These are phyloP conservation scores for Austropuccinia psidii DNA, from an alignment of 1,284 basidiomycete species.

Conservation along the genomic window DNA sequence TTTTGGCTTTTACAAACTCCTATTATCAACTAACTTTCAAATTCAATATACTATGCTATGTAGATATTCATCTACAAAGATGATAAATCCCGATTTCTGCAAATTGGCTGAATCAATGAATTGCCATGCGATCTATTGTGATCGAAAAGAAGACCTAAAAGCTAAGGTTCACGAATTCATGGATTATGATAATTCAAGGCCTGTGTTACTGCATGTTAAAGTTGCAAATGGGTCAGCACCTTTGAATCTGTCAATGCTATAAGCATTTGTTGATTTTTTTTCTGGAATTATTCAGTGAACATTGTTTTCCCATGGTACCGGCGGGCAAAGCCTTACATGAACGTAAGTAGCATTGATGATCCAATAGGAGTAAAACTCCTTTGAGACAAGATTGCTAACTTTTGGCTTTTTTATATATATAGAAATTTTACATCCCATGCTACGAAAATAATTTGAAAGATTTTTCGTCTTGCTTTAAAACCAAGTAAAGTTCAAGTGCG, in stretches of 20 bases:
- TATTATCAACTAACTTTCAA: background rate
- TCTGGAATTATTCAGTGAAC: conserved; percentile 5
- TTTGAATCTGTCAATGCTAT: conserved; percentile 12
- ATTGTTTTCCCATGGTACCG: conserved; percentile 56
- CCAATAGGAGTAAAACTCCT: conserved; percentile 28
- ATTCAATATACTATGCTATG: background rate
- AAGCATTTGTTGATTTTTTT: background rate
- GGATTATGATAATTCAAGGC: conserved; percentile 78
- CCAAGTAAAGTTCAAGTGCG: background rate
- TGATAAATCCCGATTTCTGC: conserved; percentile 49
- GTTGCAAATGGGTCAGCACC: conserved; percentile 72
- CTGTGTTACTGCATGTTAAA: conserved; percentile 81
- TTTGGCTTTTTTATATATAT: background rate
- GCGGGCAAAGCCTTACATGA: conserved; percentile 88
- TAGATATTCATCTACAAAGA: conserved; percentile 46
- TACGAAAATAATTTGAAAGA: conserved; percentile 5
- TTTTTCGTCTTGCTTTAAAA: background rate
- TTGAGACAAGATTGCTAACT: background rate
- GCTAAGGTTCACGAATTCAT: conserved; percentile 98
- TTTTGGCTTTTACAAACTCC: background rate
- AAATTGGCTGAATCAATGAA: conserved; percentile 79
- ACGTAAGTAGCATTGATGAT: conserved; percentile 45
- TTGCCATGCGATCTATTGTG: conserved; percentile 77
- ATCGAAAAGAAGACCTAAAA: conserved; percentile 65
- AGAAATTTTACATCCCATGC: conserved; percentile 33